Base-by-base conservation (phyloP, 2,329 filamentous ascomycete genomes). In the Pseudogymnoascus sp. region DNA sequence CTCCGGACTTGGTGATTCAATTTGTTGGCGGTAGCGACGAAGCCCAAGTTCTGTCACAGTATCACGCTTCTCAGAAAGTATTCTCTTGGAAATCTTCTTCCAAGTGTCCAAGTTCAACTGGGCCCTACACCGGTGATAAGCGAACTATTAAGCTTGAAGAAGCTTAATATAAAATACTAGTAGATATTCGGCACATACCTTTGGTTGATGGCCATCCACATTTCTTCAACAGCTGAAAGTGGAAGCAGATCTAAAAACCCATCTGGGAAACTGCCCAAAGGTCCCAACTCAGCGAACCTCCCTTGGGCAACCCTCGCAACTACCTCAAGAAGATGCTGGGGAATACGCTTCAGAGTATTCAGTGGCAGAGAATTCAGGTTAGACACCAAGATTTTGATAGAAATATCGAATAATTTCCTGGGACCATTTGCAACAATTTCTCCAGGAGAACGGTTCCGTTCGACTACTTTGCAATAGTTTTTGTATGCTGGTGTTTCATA, bases 11-110 rank as follows among this genome's bases (percentile, higher is more conserved):
- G 70, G 71, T 7, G 59, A 56, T 23, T 47, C 16, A 25, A 74
- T 67, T 5, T 53, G 42, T 59, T 70, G 61, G n/a, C 67, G 66
- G 56, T 69, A 73, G 63, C 69, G 67, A 56, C 16, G 50, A 56
- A 56, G 28, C 28, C 69, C 62, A 11, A 71, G 64, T 23, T 63
- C 62, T 5, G 69, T 37, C 12, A 62, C 63, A 16, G 64, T 60
- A n/a, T n/a, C 31, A 25, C 67, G 60, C 4, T 67, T 60, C 8
- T 66, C 28, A 10, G 59, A 61, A 7, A 71, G 66, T 35, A 69
- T n/a, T 40, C 21, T 62, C 59, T 66, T 70, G 7, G 69, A 69
- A 62, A 74, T 72, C 0, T 70, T 67, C 16, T 63, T 65, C 71
- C 72, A 74, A 2, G 68, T 64, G 33, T 70, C 53, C 25, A 74